Base-by-base conservation (phyloP, 2,329 filamentous ascomycete genomes). In the Claviceps africana region DNA sequence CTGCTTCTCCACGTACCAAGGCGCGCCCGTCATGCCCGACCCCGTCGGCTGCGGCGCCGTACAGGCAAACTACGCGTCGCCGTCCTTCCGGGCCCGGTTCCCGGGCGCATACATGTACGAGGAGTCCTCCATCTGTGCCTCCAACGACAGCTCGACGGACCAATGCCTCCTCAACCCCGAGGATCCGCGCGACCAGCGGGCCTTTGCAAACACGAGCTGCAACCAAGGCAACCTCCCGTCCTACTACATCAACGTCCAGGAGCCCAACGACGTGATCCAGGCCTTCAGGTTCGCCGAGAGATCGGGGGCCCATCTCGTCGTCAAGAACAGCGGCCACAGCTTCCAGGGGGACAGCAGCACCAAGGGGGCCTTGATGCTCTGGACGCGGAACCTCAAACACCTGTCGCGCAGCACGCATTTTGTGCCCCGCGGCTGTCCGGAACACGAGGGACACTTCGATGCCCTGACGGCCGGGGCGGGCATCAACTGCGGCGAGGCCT, bases 81-180 rank as follows among this genome's bases (percentile, higher is more conserved):
- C 56, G n/a, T 25, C 37, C 1, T 54, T 56, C 25, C 55, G 56
- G 7, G 33, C 40, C 25, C 37, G 53, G 21, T 48, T 53, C 11
- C 55, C 56, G 6, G 55, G 56, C 1, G 56, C 50, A 13, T 58
- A 58, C 52, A 56, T 56, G 56, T 58, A 58, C 52, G 55, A 58
- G n/a, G 47, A 54, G 22, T 56, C 53, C 11, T 50, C 55, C n/a
- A 51, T 56, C 10, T 51, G 51, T 30, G 53, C 53, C 15, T 54
- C 56, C 2, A 51, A 58, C 44, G 31, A 33, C 22, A 50, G 42
- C 11, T 56, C 56, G 3, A 40, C 19, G 21, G 56, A 57, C 28
- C 47, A 52, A 25, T 57, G 56, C n/a, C 52, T 57, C 9, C 51
- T 57, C 11, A 54, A 57, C 43, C 5, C 33, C 3, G 44, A 43